These are phyloP conservation scores for Linderniella brevidens DNA, from an alignment of 257 asterid genomes.

Conservation along the genomic window DNA sequence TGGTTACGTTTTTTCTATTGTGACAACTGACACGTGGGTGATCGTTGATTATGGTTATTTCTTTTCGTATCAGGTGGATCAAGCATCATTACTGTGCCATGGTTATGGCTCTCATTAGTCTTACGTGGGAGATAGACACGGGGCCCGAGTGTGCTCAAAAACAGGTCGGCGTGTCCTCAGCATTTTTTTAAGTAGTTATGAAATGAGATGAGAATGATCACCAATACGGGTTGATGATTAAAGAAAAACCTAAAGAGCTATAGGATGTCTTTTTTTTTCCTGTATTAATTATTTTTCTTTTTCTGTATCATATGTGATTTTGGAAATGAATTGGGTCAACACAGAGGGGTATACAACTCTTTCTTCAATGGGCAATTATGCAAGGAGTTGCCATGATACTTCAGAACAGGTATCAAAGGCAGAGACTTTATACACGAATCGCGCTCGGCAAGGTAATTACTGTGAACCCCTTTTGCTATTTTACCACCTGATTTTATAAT, in stretches of 20 bases:
- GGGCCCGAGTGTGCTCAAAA: conserved; percentile 78
- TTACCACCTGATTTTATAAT: too few species aligned
- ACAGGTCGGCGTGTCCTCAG: conserved; percentile 29
- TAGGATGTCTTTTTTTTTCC: not conserved
- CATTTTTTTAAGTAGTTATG: too few species aligned
- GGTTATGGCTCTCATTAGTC: conserved; percentile 97
- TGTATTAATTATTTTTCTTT: not conserved
- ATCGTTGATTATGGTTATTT: too few species aligned
- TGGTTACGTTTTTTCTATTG: too few species aligned
- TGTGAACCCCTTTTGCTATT: not conserved
- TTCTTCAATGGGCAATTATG: conserved; percentile 85
- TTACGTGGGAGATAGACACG: conserved; percentile 89
- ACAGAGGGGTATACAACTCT: conserved; percentile 79
- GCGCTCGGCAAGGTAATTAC: conserved; percentile 76
- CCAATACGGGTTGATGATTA: too few species aligned
- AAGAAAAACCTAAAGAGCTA: too few species aligned
- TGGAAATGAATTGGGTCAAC: conserved; percentile 13
- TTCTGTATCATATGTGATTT: conserved; percentile 7
- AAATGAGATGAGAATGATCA: too few species aligned
- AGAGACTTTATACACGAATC: conserved; percentile 90
- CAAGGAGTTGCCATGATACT: conserved; percentile 95
- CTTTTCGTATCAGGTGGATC: conserved; percentile 57
- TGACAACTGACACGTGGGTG: too few species aligned
- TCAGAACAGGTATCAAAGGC: conserved; percentile 87
- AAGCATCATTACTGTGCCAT: conserved; percentile 80